Evolutionary conservation across 495 filamentous ascomycete genomes (phyloP).

Genomic region (Aspergillus steynii): DNA sequence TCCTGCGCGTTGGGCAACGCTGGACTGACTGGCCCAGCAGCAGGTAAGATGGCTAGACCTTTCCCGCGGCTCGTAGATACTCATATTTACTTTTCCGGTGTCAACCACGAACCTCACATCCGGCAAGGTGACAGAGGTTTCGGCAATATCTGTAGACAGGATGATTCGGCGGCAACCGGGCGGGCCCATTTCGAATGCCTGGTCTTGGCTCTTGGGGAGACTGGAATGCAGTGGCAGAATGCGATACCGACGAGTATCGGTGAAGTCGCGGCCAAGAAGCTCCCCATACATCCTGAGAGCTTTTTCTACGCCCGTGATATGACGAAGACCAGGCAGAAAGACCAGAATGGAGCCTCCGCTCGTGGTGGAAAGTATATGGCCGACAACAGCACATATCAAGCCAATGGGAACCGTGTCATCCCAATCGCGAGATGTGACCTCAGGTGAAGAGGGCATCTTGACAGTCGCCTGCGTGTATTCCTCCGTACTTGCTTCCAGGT

Average conservation of each 20-base stretch:
- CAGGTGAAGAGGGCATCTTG: no score
- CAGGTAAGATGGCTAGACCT: constrained; percentile 47
- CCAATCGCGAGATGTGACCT: constrained; percentile 23
- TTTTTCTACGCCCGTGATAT: constrained; percentile 44
- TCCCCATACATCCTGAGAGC: constrained; percentile 22
- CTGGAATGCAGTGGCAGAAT: constrained; percentile 55
- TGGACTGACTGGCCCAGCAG: constrained; percentile 57
- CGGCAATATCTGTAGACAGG: constrained; percentile 60
- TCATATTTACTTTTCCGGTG: constrained; percentile 53
- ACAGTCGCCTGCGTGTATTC: no score
- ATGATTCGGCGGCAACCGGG: constrained; percentile 56
- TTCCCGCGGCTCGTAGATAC: constrained; percentile 46
- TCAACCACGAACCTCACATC: constrained; percentile 61
- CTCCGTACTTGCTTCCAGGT: no score
- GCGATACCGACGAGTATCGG: constrained; percentile 41
- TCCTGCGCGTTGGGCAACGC: constrained; percentile 56
- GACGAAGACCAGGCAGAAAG: constrained; percentile 58
- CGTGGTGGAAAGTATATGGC: constrained; percentile 51
- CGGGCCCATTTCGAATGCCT: constrained; percentile 46
- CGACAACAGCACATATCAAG: constrained; percentile 49
- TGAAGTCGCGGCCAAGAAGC: constrained; percentile 46
- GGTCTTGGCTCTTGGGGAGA: constrained; percentile 43
- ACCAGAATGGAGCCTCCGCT: constrained; percentile 54
- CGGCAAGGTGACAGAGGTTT: constrained; percentile 61
- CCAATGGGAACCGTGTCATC: constrained; percentile 48